Percentiles rank a stretch among this genome's conserved stretches.
Evolutionary conservation across 2,329 filamentous ascomycete genomes (phyloP).

Genomic region (Talaromyces sp.): DNA sequence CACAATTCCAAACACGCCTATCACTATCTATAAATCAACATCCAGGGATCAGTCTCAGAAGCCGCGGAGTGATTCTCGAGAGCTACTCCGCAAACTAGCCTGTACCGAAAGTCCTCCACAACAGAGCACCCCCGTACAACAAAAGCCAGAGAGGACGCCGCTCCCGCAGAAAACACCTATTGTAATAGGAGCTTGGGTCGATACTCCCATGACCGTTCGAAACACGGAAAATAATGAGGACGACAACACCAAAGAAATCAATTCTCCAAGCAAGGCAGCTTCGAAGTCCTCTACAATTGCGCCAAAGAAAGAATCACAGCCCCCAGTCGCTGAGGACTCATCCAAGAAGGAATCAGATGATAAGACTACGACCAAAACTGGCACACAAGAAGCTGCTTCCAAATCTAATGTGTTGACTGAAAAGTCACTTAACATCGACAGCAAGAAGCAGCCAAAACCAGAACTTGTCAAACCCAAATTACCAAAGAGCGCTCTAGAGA

Average conservation of each 20-base stretch:
- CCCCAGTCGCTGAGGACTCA: background rate
- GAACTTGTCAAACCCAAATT: conserved; percentile 33
- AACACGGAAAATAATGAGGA: conserved; percentile 19
- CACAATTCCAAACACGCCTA: conserved; percentile 35
- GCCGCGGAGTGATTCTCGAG: conserved; percentile 34
- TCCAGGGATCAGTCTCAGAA: conserved; percentile 26
- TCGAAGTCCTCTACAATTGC: conserved; percentile 6
- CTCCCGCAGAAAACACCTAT: conserved; percentile 42
- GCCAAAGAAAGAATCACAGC: background rate
- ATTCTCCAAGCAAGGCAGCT: conserved; percentile 17
- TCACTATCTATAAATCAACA: conserved; percentile 32
- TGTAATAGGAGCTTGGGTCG: conserved; percentile 44
- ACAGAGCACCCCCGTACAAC: conserved; percentile 31
- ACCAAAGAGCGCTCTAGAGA: conserved; percentile 40
- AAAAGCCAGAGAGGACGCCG: conserved; percentile 27
- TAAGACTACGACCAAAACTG: background rate
- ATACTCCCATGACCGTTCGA: conserved; percentile 42
- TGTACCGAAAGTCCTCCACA: conserved; percentile 33
- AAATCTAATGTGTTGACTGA: background rate
- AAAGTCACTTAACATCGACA: conserved; percentile 9
- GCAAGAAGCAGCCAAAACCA: conserved; percentile 18
- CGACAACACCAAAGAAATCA: conserved; percentile 22
- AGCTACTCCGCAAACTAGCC: conserved; percentile 40
- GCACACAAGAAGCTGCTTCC: background rate
- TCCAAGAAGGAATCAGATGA: background rate